A percentile compares a stretch with the other conserved stretches of the same genome.
These are phyloP conservation scores for Aureobasidium sp. DNA, from an alignment of 2,329 filamentous ascomycete genomes.

Conservation along the genomic window DNA sequence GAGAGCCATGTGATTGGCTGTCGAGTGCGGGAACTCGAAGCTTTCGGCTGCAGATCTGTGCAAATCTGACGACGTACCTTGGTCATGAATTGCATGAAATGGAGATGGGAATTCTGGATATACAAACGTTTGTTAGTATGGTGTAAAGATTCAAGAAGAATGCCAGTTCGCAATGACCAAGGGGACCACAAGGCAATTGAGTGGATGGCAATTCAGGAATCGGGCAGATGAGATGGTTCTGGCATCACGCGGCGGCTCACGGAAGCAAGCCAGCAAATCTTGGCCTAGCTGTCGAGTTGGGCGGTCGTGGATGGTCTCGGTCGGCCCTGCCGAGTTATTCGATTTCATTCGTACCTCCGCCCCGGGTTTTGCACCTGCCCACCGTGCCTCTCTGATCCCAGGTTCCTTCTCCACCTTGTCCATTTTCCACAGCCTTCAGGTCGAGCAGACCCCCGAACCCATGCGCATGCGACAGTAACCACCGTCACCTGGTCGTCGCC, in stretches of 20 bases:
- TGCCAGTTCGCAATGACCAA: not conserved
- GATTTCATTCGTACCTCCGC: not conserved
- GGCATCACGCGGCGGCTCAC: constrained; percentile 7
- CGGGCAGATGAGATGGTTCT: not conserved
- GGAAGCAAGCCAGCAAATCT: not conserved
- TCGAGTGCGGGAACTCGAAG: constrained; percentile 4
- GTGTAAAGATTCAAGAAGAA: not conserved
- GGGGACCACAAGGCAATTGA: not conserved
- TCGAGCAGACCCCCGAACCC: not conserved
- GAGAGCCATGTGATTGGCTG: constrained; percentile 4
- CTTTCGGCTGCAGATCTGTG: constrained; percentile 8
- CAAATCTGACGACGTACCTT: constrained; percentile 9
- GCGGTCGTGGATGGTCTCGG: not conserved
- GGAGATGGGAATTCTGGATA: not conserved
- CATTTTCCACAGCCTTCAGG: not conserved
- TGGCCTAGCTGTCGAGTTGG: constrained; percentile 7
- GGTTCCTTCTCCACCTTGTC: not conserved
- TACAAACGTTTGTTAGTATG: not conserved
- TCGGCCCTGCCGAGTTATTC: not conserved
- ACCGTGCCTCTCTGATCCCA: constrained; percentile 1
- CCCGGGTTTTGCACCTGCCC: not conserved
- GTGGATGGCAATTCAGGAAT: not conserved
- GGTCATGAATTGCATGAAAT: not conserved
- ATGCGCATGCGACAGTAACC: constrained; percentile 2
- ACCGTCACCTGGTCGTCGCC: not conserved